A percentile compares a stretch with the other conserved stretches of the same genome.
These are phyloP conservation scores for Spiraea crenata DNA, from an alignment of 331 rosid genomes.

Conservation along the genomic window DNA sequence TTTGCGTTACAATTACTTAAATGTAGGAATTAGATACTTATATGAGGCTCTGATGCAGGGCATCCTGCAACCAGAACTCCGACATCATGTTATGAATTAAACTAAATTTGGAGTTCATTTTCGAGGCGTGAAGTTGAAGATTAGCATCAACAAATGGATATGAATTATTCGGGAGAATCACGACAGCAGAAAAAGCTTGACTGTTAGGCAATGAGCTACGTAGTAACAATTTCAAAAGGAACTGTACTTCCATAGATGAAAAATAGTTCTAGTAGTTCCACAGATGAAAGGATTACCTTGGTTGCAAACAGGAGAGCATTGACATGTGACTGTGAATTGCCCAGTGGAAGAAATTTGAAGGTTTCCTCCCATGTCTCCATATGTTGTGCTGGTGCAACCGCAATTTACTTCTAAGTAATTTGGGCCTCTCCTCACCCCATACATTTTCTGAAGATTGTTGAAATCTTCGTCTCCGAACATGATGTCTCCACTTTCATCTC, in stretches of 20 bases:
- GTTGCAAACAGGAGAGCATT: slow-evolving; percentile 20
- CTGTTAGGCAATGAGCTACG: too few species aligned
- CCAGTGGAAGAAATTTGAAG: slow-evolving; percentile 35
- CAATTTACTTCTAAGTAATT: slow-evolving; percentile 41
- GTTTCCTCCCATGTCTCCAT: slow-evolving; percentile 36
- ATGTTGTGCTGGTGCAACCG: slow-evolving; percentile 42
- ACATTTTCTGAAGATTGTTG: slow-evolving; percentile 1
- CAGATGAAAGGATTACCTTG: slow-evolving; percentile 24
- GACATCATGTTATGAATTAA: neutral
- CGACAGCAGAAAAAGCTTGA: too few species aligned
- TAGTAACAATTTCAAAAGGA: too few species aligned
- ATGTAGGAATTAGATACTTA: too few species aligned
- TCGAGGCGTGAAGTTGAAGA: too few species aligned
- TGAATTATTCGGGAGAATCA: too few species aligned
- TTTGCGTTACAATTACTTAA: too few species aligned
- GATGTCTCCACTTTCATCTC: neutral
- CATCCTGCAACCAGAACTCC: neutral
- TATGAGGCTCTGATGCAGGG: too few species aligned
- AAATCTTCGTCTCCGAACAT: slow-evolving; percentile 32
- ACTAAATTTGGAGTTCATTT: too few species aligned
- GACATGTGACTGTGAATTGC: slow-evolving; percentile 32
- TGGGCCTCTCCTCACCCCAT: slow-evolving; percentile 25
- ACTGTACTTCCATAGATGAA: neutral
- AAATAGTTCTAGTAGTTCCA: neutral
- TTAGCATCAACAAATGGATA: too few species aligned